Percentiles rank a stretch among this genome's conserved stretches.
phyloP scores from a whole-genome alignment of 2,329 filamentous ascomycete genomes.

The Kalaharituber pfeilii region DNA sequence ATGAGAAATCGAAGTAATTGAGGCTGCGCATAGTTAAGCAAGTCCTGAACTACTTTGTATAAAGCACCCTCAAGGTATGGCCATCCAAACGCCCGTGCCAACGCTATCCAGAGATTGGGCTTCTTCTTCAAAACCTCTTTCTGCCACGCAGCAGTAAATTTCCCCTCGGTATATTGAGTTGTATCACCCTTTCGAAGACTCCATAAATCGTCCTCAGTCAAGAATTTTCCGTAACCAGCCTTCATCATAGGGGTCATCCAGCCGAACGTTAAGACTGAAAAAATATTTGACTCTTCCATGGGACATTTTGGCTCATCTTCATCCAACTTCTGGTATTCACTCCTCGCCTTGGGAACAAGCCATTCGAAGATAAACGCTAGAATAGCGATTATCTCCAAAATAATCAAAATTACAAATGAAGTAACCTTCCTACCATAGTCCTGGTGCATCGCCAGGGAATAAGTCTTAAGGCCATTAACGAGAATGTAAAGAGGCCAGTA shows the following conservation, averaged over 20 bases:
- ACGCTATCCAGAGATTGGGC: conserved; percentile 71
- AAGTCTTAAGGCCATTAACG: conserved; percentile 62
- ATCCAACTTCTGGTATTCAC: conserved; percentile 41
- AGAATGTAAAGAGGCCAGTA: conserved; percentile 83
- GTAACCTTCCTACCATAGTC: conserved; percentile 46
- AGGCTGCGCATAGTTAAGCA: conserved; percentile 74
- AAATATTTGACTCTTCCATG: conserved; percentile 81
- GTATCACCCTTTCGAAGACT: conserved; percentile 65
- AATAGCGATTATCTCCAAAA: conserved; percentile 51
- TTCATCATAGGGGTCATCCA: conserved; percentile 99
- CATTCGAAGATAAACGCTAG: conserved; percentile 67
- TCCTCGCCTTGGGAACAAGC: conserved; percentile 63
- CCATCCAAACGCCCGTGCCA: conserved; percentile 68
- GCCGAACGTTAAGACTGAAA: conserved; percentile 81
- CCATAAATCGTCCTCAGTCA: conserved; percentile 94
- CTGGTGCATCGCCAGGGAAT: conserved; percentile 66
- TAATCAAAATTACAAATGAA: conserved; percentile 62
- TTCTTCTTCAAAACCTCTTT: conserved; percentile 53
- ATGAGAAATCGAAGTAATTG: conserved; percentile 77
- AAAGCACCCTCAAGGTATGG: conserved; percentile 66
- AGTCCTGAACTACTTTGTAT: conserved; percentile 79
- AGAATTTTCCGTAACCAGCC: conserved; percentile 73
- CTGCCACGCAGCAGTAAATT: conserved; percentile 60
- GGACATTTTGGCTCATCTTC: conserved; percentile 42
- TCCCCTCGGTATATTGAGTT: conserved; percentile 52